phyloP scores from a whole-genome alignment of 228 moss, liverwort and hornwort species.

The Sphagnum fallax region DNA sequence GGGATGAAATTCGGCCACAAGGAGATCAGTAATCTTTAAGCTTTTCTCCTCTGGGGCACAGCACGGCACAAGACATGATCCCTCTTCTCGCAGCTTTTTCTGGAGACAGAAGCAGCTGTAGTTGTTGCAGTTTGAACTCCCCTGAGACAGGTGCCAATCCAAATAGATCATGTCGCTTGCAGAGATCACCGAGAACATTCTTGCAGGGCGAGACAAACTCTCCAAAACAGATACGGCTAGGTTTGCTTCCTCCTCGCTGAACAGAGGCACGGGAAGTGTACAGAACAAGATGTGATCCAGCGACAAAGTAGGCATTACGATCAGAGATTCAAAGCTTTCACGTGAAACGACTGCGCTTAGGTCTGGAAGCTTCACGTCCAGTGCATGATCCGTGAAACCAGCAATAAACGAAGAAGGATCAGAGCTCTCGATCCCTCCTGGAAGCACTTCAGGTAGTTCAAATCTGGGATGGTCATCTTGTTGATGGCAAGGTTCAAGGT shows the following conservation, averaged over 20 bases:
- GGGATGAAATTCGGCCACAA: slow-evolving; percentile 13
- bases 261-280: slow-evolving; percentile 43
- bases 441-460: slow-evolving; percentile 35
- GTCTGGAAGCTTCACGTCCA: slow-evolving; percentile 18
- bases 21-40: slow-evolving; percentile 15
- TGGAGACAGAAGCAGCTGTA: slow-evolving; percentile 59
- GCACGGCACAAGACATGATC: slow-evolving; percentile 5
- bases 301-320: slow-evolving; percentile 60
- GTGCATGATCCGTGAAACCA: slow-evolving; percentile 15
- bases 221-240: slow-evolving; percentile 17
- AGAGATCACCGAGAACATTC: slow-evolving; percentile 21
- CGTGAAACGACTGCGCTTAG: slow-evolving; percentile 8
- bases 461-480: slow-evolving; percentile 1
- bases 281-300: slow-evolving; percentile 48
- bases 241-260: slow-evolving; percentile 16
- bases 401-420: slow-evolving; percentile 16
- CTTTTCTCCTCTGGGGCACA: slow-evolving; percentile 8
- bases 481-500: too few relatives aligned
- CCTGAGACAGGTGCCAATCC: slow-evolving; percentile 82
- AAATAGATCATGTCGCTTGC: slow-evolving; percentile 73
- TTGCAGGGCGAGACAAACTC: slow-evolving; percentile 12
- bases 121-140: slow-evolving; percentile 50
- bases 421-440: slow-evolving; percentile 11
- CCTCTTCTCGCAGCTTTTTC: slow-evolving; percentile 25
- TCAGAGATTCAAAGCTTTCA: slow-evolving; percentile 36